Evolutionary conservation across 2,329 filamentous ascomycete species (phyloP).

Genomic region (Venturia effusa): DNA sequence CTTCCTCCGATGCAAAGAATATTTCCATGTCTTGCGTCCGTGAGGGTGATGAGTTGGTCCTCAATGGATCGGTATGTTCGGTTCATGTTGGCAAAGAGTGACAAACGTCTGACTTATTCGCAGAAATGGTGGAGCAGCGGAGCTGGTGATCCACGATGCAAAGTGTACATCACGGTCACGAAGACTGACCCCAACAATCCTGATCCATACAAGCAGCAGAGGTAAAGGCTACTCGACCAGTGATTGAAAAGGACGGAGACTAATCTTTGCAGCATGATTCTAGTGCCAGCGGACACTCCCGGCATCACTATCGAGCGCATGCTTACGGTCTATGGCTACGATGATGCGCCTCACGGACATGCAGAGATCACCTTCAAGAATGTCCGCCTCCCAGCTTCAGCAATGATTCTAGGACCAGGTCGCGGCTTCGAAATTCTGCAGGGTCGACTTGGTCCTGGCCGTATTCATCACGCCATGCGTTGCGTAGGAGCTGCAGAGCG

Average conservation of each 20-base stretch:
- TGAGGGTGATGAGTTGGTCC: slow-evolving; percentile 78
- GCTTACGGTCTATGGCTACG: slow-evolving; percentile 89
- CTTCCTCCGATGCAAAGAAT: slow-evolving; percentile 88
- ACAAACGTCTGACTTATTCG: neutral
- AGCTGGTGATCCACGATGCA: slow-evolving; percentile 83
- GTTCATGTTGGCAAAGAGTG: no score
- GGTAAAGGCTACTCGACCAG: neutral
- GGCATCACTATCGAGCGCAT: slow-evolving; percentile 91
- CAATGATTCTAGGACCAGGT: slow-evolving; percentile 85
- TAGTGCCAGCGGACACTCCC: slow-evolving; percentile 75
- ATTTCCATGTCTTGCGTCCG: slow-evolving; percentile 72
- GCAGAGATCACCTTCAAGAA: slow-evolving; percentile 84
- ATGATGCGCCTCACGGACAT: slow-evolving; percentile 94
- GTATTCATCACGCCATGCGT: slow-evolving; percentile 97
- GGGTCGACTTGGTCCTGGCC: slow-evolving; percentile 85
- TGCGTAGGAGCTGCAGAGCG: slow-evolving; percentile 71
- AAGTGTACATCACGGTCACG: slow-evolving; percentile 93
- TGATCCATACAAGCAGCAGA: slow-evolving; percentile 73
- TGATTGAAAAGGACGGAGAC: neutral
- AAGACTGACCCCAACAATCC: slow-evolving; percentile 70
- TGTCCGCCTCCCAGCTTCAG: slow-evolving; percentile 72
- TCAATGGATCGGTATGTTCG: slow-evolving; percentile 65
- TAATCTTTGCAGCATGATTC: slow-evolving; percentile 55
- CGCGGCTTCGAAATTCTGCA: slow-evolving; percentile 98
- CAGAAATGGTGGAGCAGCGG: slow-evolving; percentile 99